These are phyloP conservation scores for Styphnolobium japonicum DNA, from an alignment of 306 rosid species.

Conservation along the genomic window DNA sequence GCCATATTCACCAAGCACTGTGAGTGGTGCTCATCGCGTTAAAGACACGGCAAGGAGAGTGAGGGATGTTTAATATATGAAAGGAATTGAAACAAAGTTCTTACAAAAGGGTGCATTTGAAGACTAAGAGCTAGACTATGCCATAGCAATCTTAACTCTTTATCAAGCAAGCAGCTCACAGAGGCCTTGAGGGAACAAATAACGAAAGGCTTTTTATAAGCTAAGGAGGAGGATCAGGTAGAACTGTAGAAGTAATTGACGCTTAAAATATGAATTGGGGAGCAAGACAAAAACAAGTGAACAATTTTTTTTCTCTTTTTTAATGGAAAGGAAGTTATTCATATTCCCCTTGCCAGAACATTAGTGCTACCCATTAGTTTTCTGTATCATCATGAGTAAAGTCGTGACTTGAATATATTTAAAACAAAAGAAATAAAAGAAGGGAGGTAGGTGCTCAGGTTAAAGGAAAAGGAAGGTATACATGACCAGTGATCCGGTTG, in stretches of 20 bases:
- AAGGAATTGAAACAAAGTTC: neutral
- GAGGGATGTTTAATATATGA: neutral
- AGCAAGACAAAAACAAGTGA: neutral
- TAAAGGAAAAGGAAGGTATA: conserved; percentile 27
- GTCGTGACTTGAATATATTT: conserved; percentile 2
- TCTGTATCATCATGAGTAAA: conserved; percentile 29
- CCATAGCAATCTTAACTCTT: neutral
- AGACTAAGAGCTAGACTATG: neutral
- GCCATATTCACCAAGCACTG: neutral
- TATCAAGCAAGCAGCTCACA: conserved; percentile 3
- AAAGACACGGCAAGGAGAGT: neutral
- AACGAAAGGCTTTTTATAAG: conserved; percentile 52
- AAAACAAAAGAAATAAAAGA: conserved; percentile 15
- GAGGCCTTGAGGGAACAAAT: neutral
- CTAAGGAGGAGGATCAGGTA: conserved; percentile 7
- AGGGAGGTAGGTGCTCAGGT: neutral
- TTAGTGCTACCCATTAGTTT: conserved; percentile 32
- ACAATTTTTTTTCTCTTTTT: neutral
- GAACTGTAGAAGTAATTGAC: neutral
- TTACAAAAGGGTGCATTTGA: neutral
- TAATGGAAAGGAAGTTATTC: conserved; percentile 42
- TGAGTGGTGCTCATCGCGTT: neutral
- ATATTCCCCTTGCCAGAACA: conserved; percentile 43
- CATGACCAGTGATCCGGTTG: neutral
- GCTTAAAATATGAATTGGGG: conserved; percentile 2